Percentiles rank a stretch among this genome's conserved stretches.
These are phyloP conservation scores for Blepharisma japonicum DNA, from an alignment of 73 alveolate genomes.

Conservation along the genomic window DNA sequence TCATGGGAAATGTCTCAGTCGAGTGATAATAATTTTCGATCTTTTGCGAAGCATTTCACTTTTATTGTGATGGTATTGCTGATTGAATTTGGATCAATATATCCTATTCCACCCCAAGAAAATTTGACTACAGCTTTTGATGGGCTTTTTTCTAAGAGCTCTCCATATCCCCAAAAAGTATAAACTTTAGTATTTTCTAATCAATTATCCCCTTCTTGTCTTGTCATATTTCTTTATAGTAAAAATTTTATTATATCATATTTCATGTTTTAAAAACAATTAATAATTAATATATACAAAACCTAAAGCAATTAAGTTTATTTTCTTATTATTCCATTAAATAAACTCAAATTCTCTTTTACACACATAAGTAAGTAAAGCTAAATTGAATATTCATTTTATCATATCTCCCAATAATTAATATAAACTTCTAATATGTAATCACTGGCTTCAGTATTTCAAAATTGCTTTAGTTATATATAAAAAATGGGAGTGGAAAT, in stretches of 20 bases:
- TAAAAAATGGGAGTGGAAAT: constrained; percentile 12
- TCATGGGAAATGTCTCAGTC: constrained; percentile 3
- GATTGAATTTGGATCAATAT: background rate
- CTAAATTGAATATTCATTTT: no score
- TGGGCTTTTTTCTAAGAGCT: background rate
- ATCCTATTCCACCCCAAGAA: constrained; percentile 2
- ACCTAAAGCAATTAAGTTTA: no score
- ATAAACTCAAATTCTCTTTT: no score
- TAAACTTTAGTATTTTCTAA: background rate
- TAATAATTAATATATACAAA: no score
- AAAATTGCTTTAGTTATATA: background rate
- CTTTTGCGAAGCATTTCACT: background rate
- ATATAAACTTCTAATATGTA: no score
- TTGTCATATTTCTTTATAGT: no score
- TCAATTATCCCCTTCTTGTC: constrained; percentile 4
- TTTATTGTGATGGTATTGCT: background rate
- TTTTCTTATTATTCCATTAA: no score
- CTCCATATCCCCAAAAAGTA: constrained; percentile 10
- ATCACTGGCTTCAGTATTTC: background rate
- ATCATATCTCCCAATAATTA: no score
- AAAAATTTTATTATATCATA: no score
- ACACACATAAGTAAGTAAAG: no score
- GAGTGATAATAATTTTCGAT: background rate
- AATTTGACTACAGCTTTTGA: background rate
- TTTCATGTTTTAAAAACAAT: no score